These are phyloP conservation scores for Ceratocystiopsis minuta DNA, from an alignment of 2,329 filamentous ascomycete genomes.

Conservation along the genomic window DNA sequence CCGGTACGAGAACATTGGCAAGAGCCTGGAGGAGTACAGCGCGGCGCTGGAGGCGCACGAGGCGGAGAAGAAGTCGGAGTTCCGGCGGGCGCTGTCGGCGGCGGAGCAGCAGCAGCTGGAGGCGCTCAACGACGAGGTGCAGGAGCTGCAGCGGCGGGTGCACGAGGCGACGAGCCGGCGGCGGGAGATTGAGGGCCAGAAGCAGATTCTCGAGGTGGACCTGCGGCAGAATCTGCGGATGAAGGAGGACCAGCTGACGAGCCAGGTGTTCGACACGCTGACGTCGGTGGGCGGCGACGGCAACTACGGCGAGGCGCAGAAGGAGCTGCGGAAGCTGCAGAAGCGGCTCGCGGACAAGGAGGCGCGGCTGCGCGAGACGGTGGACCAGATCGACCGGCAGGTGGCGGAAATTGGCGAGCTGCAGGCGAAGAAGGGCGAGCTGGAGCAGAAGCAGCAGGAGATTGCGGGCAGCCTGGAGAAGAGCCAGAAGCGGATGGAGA, in stretches of 20 bases:
- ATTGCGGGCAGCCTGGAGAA: slow-evolving; percentile 63
- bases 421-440: slow-evolving; percentile 37
- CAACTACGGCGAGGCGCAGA: slow-evolving; percentile 58
- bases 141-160: slow-evolving; percentile 59
- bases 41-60: slow-evolving; percentile 63
- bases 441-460: slow-evolving; percentile 56
- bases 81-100: slow-evolving; percentile 72
- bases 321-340: slow-evolving; percentile 63
- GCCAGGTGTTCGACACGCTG: slow-evolving; percentile 51
- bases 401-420: slow-evolving; percentile 35
- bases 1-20: slow-evolving; percentile 50
- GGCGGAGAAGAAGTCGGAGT: slow-evolving; percentile 65
- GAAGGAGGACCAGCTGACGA: slow-evolving; percentile 70
- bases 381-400: slow-evolving; percentile 44
- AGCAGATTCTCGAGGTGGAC: slow-evolving; percentile 70
- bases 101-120: slow-evolving; percentile 75
- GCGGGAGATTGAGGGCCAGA: slow-evolving; percentile 61
- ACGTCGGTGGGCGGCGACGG: slow-evolving; percentile 29
- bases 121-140: slow-evolving; percentile 46
- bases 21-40: slow-evolving; percentile 56
- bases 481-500: slow-evolving; percentile 79
- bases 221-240: slow-evolving; percentile 77
- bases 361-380: slow-evolving; percentile 53
- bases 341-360: slow-evolving; percentile 50
- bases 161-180: slow-evolving; percentile 56